A percentile compares a stretch with the other conserved stretches of the same genome.
phyloP scores from a whole-genome alignment of 805 yeast species.

The Ascoidea tarda region DNA sequence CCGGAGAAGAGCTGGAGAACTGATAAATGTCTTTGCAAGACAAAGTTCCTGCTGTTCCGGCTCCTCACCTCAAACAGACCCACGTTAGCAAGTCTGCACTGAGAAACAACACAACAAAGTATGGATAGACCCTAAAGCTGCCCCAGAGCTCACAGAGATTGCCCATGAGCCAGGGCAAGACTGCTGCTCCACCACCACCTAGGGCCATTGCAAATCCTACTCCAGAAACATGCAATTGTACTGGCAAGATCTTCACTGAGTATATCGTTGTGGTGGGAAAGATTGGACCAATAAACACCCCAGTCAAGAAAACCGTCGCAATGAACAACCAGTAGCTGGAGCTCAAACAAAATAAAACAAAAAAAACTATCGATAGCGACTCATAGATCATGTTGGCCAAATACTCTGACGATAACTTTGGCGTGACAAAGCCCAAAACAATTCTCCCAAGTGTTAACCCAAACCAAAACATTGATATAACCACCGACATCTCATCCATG shows the following conservation, averaged over 20 bases:
- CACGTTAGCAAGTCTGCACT: too few relatives aligned
- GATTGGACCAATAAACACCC: conserved; percentile 53
- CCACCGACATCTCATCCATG: conserved; percentile 36
- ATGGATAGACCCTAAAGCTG: too few relatives aligned
- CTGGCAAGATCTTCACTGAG: conserved; percentile 48
- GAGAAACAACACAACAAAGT: too few relatives aligned
- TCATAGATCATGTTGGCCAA: conserved; percentile 21
- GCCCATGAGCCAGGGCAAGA: conserved; percentile 56
- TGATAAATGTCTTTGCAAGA: too few relatives aligned
- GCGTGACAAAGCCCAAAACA: conserved; percentile 39
- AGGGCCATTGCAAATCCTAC: conserved; percentile 65
- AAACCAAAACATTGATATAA: conserved; percentile 59
- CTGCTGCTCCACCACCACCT: conserved; percentile 79
- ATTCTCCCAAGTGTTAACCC: conserved; percentile 58
- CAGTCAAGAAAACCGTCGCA: conserved; percentile 33
- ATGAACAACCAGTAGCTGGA: conserved; percentile 17
- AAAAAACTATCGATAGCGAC: conserved; percentile 19
- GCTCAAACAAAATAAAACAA: conserved; percentile 17
- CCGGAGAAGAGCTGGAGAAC: too few relatives aligned
- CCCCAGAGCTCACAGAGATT: neutral
- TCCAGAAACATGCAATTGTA: conserved; percentile 44
- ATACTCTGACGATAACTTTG: conserved; percentile 31
- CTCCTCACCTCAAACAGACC: too few relatives aligned
- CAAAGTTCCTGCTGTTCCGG: too few relatives aligned
- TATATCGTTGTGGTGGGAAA: conserved; percentile 63